Base-by-base conservation (phyloP, 768 basidiomycete genomes). In the Dioszegia hungarica region DNA sequence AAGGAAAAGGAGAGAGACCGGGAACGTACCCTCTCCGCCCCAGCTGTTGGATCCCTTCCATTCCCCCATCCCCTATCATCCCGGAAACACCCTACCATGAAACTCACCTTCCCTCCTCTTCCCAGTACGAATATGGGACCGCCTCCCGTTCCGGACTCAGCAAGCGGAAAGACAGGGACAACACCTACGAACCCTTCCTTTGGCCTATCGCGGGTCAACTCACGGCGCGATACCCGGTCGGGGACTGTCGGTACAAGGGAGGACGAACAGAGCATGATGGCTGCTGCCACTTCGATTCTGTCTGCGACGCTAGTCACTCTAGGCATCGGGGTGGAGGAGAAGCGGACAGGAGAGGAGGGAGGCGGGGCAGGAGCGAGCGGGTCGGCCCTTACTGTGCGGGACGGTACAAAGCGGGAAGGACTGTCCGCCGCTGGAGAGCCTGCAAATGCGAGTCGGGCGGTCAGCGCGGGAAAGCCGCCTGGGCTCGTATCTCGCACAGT, bases 51-150 rank as follows among this genome's bases (percentile, higher is more conserved):
- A 1, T 12, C 34, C 25, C 63, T 43, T 62, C 70, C 27, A 64
- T 72, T 57, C 36, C 62, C 70, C 5, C 66, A 72, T 58, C 70
- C 70, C 0, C 37, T 66, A 11, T 33, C 54, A 9, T 33, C 59
- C 5, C 47, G 70, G 8, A 55, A 53, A 56, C 70, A 72, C 53
- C 70, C 70, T 12, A 72, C 61, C 8, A 72, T 72, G 70, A 44
- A 52, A 49, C 36, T 72, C 20, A 55, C 53, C 2, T 71, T 66
- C 48, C 69, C 69, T 15, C 8, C 58, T 2, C n/a, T 49, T 8
- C 50, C 57, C 14, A 43, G 19, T 14, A 6, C 56, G 12, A 8
- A 19, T 15, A 39, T 50, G 22, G 11, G 48, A 0, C 25, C 60
- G 4, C 20, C 52, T 15, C 22, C 60, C 20, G 11, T 50, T 19